Evolutionary conservation across 768 basidiomycete genomes (phyloP), one percentile per base, ranked within the genome.

Genomic region (Russula lepida): DNA sequence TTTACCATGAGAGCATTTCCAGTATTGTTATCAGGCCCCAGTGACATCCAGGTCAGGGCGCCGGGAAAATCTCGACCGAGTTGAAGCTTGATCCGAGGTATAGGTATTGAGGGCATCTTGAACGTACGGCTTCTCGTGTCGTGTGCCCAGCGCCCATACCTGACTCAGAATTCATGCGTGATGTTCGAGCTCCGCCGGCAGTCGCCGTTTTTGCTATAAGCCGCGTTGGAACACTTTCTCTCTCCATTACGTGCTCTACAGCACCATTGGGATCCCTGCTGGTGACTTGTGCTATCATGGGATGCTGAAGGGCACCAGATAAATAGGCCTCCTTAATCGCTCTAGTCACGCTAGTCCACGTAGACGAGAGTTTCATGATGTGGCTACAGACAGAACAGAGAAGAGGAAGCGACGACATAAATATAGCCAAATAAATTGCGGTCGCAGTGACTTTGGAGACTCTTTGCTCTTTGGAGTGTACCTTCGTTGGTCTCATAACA

Each of bases 361-460:
- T 81, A 68, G 84, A 82, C 75, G 80, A 81, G 86, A 87, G 88
- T 90, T 91, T 91, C 88, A 89, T 90, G 84, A 76, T 76, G 81
- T 73, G 88, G 88, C 86, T 60, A 88, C 78, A 88, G n/a, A n/a
- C n/a, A n/a, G n/a, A n/a, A n/a, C n/a, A n/a, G n/a, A n/a, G n/a
- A n/a, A n/a, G n/a, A n/a, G 3, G 3, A 15, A 25, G 27, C 46
- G 25, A 47, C 8, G 11, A 28, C 13, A 28, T 50, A 62, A 62
- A 62, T 51, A 62, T 12, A 21, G 6, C 44, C 56, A 62, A 62
- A 62, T 9, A 62, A 15, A 23, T 13, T 7, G 19, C 8, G 32
- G 49, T 44, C 28, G 32, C 7, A 11, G 15, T 21, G 30, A 7
- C 6, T 1, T 28, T 19, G 19, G 41, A 17, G 28, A n/a, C n/a